Evolutionary conservation across 2,329 filamentous ascomycete species (phyloP).

Genomic region (Phaeophleospora eucalypticola): DNA sequence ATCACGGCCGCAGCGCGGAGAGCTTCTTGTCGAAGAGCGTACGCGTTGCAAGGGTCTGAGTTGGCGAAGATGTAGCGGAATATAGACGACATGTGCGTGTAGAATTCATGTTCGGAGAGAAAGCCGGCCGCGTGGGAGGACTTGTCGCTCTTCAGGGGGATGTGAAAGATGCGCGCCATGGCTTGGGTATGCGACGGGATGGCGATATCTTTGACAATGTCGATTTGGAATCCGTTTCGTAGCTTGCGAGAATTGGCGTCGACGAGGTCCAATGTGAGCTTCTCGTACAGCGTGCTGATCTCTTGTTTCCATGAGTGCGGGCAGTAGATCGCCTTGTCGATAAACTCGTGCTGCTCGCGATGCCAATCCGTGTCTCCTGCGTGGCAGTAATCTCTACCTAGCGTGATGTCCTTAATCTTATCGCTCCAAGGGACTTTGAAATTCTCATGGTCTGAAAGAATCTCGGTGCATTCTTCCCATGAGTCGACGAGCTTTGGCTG

Average conservation of each 20-base stretch:
- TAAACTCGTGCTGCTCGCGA: constrained; percentile 40
- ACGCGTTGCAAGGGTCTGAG: constrained; percentile 49
- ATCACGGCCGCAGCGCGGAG: neutral
- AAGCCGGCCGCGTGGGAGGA: constrained; percentile 41
- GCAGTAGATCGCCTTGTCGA: constrained; percentile 42
- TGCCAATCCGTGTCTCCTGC: constrained; percentile 43
- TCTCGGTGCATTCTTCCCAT: constrained; percentile 41
- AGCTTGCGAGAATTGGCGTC: constrained; percentile 45
- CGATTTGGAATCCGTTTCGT: constrained; percentile 43
- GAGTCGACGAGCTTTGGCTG: constrained; percentile 42
- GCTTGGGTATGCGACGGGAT: constrained; percentile 54
- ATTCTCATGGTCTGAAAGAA: constrained; percentile 40
- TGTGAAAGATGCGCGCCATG: constrained; percentile 50
- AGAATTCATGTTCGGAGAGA: constrained; percentile 53
- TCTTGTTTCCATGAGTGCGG: constrained; percentile 42
- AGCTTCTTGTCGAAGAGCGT: constrained; percentile 49
- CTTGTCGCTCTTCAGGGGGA: constrained; percentile 53
- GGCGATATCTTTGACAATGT: constrained; percentile 49
- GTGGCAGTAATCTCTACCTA: constrained; percentile 46
- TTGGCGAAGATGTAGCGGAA: constrained; percentile 55
- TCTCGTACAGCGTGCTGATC: constrained; percentile 46
- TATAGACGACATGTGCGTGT: constrained; percentile 50
- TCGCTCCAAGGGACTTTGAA: constrained; percentile 48
- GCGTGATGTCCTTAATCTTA: constrained; percentile 43
- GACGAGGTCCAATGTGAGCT: constrained; percentile 44